phyloP scores from a whole-genome alignment of 176 grass and related monocot species.

The Juncus inflexus region DNA sequence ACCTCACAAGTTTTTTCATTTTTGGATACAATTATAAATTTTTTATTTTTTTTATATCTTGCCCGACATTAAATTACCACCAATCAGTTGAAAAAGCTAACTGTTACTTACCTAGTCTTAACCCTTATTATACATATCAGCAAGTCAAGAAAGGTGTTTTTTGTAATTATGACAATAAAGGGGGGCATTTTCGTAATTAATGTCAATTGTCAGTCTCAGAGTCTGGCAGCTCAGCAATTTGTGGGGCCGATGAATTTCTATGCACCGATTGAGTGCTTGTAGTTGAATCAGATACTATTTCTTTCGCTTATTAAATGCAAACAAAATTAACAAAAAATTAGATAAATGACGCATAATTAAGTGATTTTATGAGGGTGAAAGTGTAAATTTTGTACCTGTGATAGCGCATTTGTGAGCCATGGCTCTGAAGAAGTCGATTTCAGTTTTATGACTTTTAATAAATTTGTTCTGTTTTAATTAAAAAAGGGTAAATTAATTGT shows the following conservation, averaged over 20 bases:
- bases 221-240: constrained; percentile 9
- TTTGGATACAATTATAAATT: background rate
- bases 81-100: constrained; percentile 21
- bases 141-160: constrained; percentile 27
- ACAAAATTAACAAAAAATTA: background rate
- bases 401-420: constrained; percentile 54
- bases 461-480: constrained; percentile 58
- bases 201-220: constrained; percentile 22
- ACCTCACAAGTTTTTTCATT: background rate
- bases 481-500: constrained; percentile 1
- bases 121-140: constrained; percentile 12
- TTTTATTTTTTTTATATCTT: constrained; percentile 15
- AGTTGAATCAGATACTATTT: constrained; percentile 9
- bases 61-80: background rate
- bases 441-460: constrained; percentile 69
- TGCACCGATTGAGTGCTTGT: background rate
- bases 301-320: constrained; percentile 14
- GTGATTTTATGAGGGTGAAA: no score
- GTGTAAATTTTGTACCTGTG: constrained; percentile 43
- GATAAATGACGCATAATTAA: no score
- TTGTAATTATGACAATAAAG: constrained; percentile 7
- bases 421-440: constrained; percentile 63
- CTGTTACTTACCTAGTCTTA: constrained; percentile 7
- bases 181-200: background rate
- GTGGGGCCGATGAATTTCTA: constrained; percentile 8